Percentiles rank a stretch among this genome's conserved stretches.
These are phyloP conservation scores for Sporothrix dimorphospora DNA, from an alignment of 2,329 filamentous ascomycete genomes.

Conservation along the genomic window DNA sequence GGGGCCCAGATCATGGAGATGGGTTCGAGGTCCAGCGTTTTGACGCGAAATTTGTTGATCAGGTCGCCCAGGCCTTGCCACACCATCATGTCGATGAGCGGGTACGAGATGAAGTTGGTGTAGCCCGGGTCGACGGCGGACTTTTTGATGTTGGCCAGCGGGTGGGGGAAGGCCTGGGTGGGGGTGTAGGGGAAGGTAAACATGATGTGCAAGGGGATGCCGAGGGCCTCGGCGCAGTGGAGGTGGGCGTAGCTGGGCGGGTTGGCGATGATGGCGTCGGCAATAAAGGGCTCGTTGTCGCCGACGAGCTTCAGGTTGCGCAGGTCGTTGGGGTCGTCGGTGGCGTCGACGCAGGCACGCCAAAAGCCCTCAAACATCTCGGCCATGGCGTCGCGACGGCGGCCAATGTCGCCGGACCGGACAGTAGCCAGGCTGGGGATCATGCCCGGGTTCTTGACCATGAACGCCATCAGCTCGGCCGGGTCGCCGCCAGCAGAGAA, in stretches of 20 bases:
- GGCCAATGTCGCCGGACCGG: slow-evolving; percentile 71
- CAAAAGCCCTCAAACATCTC: slow-evolving; percentile 86
- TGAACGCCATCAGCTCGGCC: slow-evolving; percentile 81
- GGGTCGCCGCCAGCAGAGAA: slow-evolving; percentile 81
- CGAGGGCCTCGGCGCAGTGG: slow-evolving; percentile 77
- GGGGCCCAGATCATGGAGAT: slow-evolving; percentile 79
- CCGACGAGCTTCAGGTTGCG: slow-evolving; percentile 68
- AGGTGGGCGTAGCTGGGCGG: slow-evolving; percentile 78
- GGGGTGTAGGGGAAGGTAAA: slow-evolving; percentile 86
- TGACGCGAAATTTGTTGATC: slow-evolving; percentile 72
- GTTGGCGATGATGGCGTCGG: slow-evolving; percentile 84
- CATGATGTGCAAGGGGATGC: slow-evolving; percentile 80
- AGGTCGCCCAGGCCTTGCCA: slow-evolving; percentile 88
- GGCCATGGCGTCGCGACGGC: slow-evolving; percentile 69
- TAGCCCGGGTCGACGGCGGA: slow-evolving; percentile 73
- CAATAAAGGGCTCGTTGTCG: slow-evolving; percentile 63
- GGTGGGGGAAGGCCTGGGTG: slow-evolving; percentile 75
- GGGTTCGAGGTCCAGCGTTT: slow-evolving; percentile 70
- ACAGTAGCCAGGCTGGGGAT: slow-evolving; percentile 75
- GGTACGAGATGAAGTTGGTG: slow-evolving; percentile 80
- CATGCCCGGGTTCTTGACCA: slow-evolving; percentile 82
- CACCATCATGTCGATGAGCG: slow-evolving; percentile 81
- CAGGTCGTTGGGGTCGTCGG: slow-evolving; percentile 66
- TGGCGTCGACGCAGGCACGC: slow-evolving; percentile 74
- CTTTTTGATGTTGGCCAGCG: slow-evolving; percentile 73